Percentiles rank a stretch among this genome's conserved stretches.
phyloP scores from a whole-genome alignment of 2,329 filamentous ascomycete genomes.

The Blastomyces parvus region DNA sequence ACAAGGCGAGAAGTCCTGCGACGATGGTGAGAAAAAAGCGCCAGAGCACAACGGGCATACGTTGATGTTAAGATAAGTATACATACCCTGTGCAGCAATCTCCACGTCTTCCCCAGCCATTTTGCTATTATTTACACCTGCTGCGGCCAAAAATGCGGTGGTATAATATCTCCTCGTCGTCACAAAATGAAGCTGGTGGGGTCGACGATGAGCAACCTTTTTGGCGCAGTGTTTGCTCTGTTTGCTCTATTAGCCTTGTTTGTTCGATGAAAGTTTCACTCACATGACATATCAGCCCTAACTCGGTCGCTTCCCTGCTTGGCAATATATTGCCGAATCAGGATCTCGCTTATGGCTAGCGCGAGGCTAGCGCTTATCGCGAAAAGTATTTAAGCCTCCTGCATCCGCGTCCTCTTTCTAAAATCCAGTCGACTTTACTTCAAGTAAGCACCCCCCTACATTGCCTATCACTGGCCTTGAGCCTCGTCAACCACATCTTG shows the following conservation, averaged over 20 bases:
- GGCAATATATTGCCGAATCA: background rate
- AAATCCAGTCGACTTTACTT: conserved; percentile 16
- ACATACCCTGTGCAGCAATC: background rate
- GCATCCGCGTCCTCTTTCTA: background rate
- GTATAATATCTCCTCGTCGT: no score
- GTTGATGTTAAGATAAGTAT: background rate
- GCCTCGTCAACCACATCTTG: conserved; percentile 5
- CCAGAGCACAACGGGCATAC: background rate
- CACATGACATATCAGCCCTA: background rate
- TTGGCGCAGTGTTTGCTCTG: background rate
- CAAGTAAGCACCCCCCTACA: conserved; percentile 14
- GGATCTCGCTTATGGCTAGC: conserved; percentile 2
- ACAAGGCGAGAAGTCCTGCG: conserved; percentile 5
- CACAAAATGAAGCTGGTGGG: background rate
- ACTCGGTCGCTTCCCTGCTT: background rate
- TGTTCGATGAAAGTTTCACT: background rate
- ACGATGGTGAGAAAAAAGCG: background rate
- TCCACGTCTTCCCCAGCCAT: background rate
- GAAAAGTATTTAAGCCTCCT: conserved; percentile 14
- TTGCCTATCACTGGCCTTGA: background rate
- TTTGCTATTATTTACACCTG: background rate
- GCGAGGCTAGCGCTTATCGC: background rate
- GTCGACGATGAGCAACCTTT: background rate
- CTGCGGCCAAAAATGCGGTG: background rate
- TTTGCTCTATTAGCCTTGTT: background rate